Evolutionary conservation across 176 grass and related monocot species (phyloP), one percentile per base, ranked within the genome.

Genomic region (Tillandsia leiboldiana): DNA sequence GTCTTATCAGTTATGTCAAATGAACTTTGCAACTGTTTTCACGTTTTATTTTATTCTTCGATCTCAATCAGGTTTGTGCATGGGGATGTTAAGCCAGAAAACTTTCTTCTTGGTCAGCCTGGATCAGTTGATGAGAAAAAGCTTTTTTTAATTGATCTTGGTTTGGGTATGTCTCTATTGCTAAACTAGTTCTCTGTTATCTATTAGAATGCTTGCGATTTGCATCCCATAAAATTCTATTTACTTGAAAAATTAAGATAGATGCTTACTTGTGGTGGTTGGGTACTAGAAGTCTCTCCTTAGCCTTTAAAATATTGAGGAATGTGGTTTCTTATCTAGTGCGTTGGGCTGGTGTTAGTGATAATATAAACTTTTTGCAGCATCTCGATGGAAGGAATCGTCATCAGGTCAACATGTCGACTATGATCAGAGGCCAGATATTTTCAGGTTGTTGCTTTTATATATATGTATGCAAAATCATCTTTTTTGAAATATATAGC

Each of bases 11-110:
- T 70, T 49, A 49, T 29, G 14, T 81, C 49, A 66, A 51, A 69
- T 69, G 54, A 50, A 69, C 62, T 72, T 66, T 26, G 4, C 15
- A 14, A 9, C 58, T 1, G 9, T 1, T 23, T 75, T 51, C 51
- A 7, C 48, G 15, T 23, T 73, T 68, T 28, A 67, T 67, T 59
- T 67, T 63, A 83, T 20, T 69, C 51, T 65, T 65, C 24, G 22
- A 50, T 63, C 26, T 71, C 70, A 70, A 24, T 64, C 66, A 96
- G 88, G 26, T 91, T 84, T 80, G 85, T 91, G 64, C 92, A 96
- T 75, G 92, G 92, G 49, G 88, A 96, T 91, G 88, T 96, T 22
- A 88, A 96, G 81, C 88, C 92, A 50, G 92, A 96, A 20, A 91
- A 91, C 71, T 88, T 96, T 88, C 71, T 96, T 58, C 88, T 96